phyloP scores from a whole-genome alignment of 805 yeast species.

The Zygoascus biomembranicola region DNA sequence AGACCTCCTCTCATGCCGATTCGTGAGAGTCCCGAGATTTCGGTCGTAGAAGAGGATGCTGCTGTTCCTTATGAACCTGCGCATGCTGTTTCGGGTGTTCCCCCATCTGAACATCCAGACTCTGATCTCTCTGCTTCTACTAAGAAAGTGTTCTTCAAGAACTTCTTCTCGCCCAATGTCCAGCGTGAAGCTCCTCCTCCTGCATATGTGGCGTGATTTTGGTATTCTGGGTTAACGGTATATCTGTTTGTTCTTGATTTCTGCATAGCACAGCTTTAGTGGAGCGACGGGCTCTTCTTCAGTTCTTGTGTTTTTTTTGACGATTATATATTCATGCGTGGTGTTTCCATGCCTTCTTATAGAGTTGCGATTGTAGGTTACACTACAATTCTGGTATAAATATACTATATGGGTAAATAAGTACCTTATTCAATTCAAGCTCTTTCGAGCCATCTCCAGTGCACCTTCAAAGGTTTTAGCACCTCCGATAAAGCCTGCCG shows the following conservation, averaged over 20 bases:
- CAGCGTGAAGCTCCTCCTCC: constrained; percentile 12
- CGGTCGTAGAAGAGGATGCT: background rate
- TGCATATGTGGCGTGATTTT: constrained; percentile 15
- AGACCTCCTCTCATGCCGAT: background rate
- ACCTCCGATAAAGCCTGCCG: constrained; percentile 96
- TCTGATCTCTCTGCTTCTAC: background rate
- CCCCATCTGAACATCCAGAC: background rate
- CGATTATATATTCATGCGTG: background rate
- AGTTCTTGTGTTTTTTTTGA: background rate
- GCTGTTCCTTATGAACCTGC: background rate
- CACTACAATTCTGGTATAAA: no score
- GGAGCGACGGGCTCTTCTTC: no score
- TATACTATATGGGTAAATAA: background rate
- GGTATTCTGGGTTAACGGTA: background rate
- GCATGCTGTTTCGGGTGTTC: background rate
- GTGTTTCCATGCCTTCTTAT: no score
- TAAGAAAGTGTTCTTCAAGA: constrained; percentile 9
- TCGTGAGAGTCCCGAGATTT: background rate
- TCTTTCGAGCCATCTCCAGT: constrained; percentile 55
- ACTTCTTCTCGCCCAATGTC: constrained; percentile 14
- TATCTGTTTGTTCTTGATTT: background rate
- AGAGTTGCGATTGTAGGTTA: no score
- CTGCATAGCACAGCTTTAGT: background rate
- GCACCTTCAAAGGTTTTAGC: constrained; percentile 74
- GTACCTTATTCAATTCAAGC: constrained; percentile 17